Percentiles rank a stretch among this genome's conserved stretches.
Evolutionary conservation across 495 filamentous ascomycete genomes (phyloP).

Genomic region (Jackrogersella multiformis): DNA sequence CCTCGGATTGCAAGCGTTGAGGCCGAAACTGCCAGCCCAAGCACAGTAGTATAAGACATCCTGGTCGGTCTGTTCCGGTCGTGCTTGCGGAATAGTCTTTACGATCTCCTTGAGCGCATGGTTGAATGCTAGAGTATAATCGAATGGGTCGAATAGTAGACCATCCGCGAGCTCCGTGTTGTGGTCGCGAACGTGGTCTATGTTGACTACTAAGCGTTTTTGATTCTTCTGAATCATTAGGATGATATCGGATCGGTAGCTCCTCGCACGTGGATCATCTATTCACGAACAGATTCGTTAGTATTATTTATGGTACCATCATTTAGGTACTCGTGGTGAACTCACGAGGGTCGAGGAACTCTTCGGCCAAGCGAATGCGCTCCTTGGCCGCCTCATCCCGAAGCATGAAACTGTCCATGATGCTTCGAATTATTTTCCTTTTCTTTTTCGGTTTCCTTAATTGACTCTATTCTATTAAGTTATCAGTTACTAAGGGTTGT

Average conservation of each 20-base stretch:
- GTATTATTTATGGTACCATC: neutral
- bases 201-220: conserved; percentile 81
- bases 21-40: conserved; percentile 92
- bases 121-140: conserved; percentile 87
- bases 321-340: conserved; percentile 9
- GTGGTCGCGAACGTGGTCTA: conserved; percentile 93
- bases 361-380: conserved; percentile 79
- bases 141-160: conserved; percentile 85
- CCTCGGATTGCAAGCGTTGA: conserved; percentile 92
- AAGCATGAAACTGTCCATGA: conserved; percentile 78
- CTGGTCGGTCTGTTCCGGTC: conserved; percentile 58
- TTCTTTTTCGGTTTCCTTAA: neutral
- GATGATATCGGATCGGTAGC: conserved; percentile 87
- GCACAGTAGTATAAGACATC: conserved; percentile 88
- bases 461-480: neutral
- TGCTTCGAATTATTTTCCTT: conserved; percentile 27
- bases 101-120: conserved; percentile 87
- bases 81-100: conserved; percentile 72
- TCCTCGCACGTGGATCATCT: conserved; percentile 69
- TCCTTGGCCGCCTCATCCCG: conserved; percentile 84
- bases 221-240: conserved; percentile 91
- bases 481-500: neutral
- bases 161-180: conserved; percentile 90
- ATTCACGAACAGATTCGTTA: conserved; percentile 29
- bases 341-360: conserved; percentile 88